These are phyloP conservation scores for Trypanosomatidae sp. DNA, from an alignment of 208 protist species.

Conservation along the genomic window DNA sequence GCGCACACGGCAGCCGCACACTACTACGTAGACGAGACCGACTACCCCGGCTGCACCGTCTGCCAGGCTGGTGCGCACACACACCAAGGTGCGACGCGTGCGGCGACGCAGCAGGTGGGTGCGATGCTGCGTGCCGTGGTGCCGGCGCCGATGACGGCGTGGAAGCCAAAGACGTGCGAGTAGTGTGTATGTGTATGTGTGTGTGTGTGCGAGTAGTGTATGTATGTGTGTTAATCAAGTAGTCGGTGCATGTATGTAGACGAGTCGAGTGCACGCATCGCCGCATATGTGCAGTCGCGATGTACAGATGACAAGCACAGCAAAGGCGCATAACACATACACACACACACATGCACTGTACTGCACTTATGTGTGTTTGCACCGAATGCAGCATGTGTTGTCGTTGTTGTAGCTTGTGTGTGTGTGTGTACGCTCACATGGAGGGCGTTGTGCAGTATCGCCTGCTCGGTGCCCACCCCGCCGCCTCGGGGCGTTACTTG, in stretches of 20 bases:
- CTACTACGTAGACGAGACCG: constrained; percentile 64
- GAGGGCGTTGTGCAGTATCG: constrained; percentile 71
- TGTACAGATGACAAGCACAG: too few species aligned
- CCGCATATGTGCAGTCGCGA: too few species aligned
- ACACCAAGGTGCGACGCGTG: neutral
- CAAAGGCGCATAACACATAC: too few species aligned
- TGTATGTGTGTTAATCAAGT: too few species aligned
- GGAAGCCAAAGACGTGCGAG: constrained; percentile 43
- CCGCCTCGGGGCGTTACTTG: constrained; percentile 50
- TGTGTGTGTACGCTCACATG: constrained; percentile 3
- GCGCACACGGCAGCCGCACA: constrained; percentile 18
- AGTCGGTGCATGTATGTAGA: too few species aligned
- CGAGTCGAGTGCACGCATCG: too few species aligned
- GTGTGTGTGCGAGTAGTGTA: too few species aligned
- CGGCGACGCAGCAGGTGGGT: constrained; percentile 5
- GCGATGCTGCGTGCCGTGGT: constrained; percentile 15
- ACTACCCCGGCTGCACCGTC: constrained; percentile 63
- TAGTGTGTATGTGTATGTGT: constrained; percentile 2
- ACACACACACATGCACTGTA: too few species aligned
- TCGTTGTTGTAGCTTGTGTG: too few species aligned
- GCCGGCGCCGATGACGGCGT: constrained; percentile 33
- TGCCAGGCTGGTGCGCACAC: constrained; percentile 33
- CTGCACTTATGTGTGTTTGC: too few species aligned
- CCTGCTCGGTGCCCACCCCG: constrained; percentile 60
- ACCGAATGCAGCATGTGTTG: too few species aligned